A percentile compares a stretch with the other conserved stretches of the same genome.
phyloP scores from a whole-genome alignment of 495 filamentous ascomycete species.

The Tuber indicum region DNA sequence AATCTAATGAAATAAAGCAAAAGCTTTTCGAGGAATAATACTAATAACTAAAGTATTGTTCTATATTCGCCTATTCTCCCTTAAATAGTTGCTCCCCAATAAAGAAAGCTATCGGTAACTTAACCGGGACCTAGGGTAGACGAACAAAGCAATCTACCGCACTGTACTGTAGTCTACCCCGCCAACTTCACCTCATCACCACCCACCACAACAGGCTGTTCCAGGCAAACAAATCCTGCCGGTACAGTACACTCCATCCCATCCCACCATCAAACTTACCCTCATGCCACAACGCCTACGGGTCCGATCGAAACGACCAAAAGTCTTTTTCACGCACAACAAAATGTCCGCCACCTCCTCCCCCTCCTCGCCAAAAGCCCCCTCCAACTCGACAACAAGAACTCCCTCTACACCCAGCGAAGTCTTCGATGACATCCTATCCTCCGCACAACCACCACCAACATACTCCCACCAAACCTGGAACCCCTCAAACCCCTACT shows the following conservation, averaged over 20 bases:
- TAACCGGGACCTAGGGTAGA: neutral
- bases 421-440: constrained; percentile 10
- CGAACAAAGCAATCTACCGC: neutral
- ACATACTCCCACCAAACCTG: constrained; percentile 3
- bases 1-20: neutral
- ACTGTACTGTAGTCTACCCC: neutral
- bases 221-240: neutral
- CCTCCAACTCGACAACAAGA: neutral
- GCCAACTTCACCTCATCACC: neutral
- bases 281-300: neutral
- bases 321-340: neutral
- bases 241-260: neutral
- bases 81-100: neutral
- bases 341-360: neutral
- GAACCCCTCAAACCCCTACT: constrained; percentile 1
- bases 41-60: neutral
- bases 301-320: neutral
- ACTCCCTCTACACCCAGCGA: neutral
- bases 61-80: neutral
- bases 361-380: neutral
- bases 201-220: neutral
- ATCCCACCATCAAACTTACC: neutral
- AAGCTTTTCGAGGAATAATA: neutral
- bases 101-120: neutral
- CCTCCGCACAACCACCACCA: neutral